These are phyloP conservation scores for Botrytis pseudocinerea DNA, from an alignment of 2,329 filamentous ascomycete genomes.

Conservation along the genomic window DNA sequence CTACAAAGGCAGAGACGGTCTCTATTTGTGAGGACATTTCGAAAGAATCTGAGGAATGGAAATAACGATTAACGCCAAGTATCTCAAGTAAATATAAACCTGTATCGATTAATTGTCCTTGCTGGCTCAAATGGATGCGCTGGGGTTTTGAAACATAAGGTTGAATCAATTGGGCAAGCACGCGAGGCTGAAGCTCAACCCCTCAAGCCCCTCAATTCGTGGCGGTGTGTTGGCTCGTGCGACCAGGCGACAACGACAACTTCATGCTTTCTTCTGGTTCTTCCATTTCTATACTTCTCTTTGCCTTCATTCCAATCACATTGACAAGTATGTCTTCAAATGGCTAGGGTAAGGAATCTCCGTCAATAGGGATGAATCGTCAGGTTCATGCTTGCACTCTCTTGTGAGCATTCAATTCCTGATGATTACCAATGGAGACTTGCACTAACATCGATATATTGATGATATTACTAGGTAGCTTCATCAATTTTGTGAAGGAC, in stretches of 20 bases:
- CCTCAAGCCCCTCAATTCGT: slow-evolving; percentile 14
- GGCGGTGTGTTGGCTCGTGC: slow-evolving; percentile 13
- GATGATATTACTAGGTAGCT: background rate
- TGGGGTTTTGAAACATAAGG: slow-evolving; percentile 18
- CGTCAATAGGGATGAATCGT: background rate
- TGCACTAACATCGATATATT: background rate
- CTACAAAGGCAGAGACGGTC: slow-evolving; percentile 81
- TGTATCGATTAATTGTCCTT: background rate
- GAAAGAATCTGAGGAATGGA: background rate
- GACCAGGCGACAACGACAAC: background rate
- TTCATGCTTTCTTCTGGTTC: background rate
- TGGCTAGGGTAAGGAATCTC: no score
- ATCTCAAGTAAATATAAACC: slow-evolving; percentile 7
- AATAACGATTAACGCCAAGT: background rate
- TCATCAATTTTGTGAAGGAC: background rate
- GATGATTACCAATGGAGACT: background rate
- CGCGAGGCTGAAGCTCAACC: slow-evolving; percentile 13
- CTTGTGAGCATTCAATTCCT: background rate
- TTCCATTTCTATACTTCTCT: background rate
- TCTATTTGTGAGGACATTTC: slow-evolving; percentile 48
- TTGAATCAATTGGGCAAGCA: slow-evolving; percentile 16
- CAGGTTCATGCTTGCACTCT: background rate
- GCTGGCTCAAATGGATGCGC: slow-evolving; percentile 19
- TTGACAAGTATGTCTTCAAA: background rate
- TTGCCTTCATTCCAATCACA: background rate